A percentile compares a stretch with the other conserved stretches of the same genome.
Evolutionary conservation across 805 yeast species (phyloP).

Genomic region (Kodamaea leandrae): DNA sequence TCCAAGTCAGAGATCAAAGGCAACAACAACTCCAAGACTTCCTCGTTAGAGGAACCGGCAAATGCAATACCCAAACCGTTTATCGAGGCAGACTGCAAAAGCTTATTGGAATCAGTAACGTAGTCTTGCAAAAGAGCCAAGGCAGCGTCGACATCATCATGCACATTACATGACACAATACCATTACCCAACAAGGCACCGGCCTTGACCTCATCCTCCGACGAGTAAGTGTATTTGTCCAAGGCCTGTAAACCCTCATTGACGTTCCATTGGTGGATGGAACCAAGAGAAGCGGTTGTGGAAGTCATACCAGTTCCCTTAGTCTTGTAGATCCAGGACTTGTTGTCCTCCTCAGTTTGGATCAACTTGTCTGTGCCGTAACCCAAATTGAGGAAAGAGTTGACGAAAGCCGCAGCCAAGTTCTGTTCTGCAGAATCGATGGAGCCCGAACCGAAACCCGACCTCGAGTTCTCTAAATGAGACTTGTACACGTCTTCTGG

Average conservation of each 20-base stretch:
- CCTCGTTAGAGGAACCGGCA: constrained; percentile 90
- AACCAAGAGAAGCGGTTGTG: constrained; percentile 88
- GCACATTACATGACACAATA: constrained; percentile 85
- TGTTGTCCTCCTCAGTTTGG: constrained; percentile 67
- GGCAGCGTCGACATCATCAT: constrained; percentile 94
- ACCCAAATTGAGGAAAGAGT: constrained; percentile 87
- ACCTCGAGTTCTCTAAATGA: constrained; percentile 72
- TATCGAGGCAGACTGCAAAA: constrained; percentile 76
- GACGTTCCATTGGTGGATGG: constrained; percentile 87
- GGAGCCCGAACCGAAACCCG: constrained; percentile 54
- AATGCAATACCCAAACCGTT: constrained; percentile 92
- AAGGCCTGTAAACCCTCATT: constrained; percentile 85
- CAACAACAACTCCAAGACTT: constrained; percentile 68
- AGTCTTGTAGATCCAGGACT: constrained; percentile 86
- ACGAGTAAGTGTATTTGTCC: constrained; percentile 83
- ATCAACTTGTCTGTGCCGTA: constrained; percentile 82
- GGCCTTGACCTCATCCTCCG: constrained; percentile 85
- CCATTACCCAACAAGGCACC: constrained; percentile 98
- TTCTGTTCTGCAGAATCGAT: constrained; percentile 92
- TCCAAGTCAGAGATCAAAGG: constrained; percentile 82
- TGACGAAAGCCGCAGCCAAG: constrained; percentile 91
- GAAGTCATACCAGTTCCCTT: constrained; percentile 89
- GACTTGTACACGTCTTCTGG: constrained; percentile 95
- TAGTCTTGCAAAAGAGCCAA: constrained; percentile 82
- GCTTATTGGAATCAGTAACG: constrained; percentile 59